phyloP scores from a whole-genome alignment of 306 rosid species.

The Alnus rubra region DNA sequence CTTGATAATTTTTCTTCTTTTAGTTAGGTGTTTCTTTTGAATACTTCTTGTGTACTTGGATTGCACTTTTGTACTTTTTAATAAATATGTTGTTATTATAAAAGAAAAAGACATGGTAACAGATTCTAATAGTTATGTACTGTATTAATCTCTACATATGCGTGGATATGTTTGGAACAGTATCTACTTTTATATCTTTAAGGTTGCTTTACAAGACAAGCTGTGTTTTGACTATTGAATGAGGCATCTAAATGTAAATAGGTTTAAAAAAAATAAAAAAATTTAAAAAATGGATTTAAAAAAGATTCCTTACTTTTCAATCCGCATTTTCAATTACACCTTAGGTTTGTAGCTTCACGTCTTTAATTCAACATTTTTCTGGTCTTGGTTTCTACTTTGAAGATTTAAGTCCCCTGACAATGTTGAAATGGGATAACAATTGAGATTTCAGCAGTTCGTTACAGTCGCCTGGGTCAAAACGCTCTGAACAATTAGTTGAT shows the following conservation, averaged over 20 bases:
- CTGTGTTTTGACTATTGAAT: slow-evolving; percentile 5
- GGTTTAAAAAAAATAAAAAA: background rate
- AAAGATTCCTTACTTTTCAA: background rate
- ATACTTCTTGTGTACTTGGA: no score
- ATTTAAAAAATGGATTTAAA: no score
- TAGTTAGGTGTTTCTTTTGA: no score
- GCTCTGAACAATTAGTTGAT: slow-evolving; percentile 67
- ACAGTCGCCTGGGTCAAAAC: slow-evolving; percentile 83
- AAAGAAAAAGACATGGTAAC: background rate
- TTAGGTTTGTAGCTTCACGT: background rate
- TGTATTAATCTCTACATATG: background rate
- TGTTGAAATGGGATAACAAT: slow-evolving; percentile 42
- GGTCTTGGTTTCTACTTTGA: slow-evolving; percentile 20
- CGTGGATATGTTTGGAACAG: background rate
- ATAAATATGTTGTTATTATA: background rate
- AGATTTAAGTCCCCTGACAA: slow-evolving; percentile 33
- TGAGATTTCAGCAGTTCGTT: slow-evolving; percentile 59
- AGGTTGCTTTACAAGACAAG: background rate
- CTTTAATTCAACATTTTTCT: background rate
- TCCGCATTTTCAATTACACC: background rate
- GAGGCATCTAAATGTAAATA: background rate
- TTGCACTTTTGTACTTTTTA: no score
- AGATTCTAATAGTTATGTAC: background rate
- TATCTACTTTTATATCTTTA: background rate
- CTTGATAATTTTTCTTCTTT: no score